Evolutionary conservation across 192 early-diverging fungal genomes (phyloP), one percentile per base, ranked within the genome.

Genomic region (Dispira simplex): DNA sequence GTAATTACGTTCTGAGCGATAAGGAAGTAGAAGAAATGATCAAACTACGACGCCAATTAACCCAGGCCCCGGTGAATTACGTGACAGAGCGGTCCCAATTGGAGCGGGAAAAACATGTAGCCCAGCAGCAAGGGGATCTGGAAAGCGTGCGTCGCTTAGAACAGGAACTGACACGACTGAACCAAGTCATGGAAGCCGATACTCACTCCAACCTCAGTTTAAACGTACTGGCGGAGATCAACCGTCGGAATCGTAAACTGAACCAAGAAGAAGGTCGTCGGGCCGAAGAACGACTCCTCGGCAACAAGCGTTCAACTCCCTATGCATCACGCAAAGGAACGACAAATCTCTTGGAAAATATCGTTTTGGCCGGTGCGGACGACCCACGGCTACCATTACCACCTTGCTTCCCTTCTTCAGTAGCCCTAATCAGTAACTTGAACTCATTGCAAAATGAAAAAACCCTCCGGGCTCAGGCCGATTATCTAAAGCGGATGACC

Each of bases 1-100:
- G 70, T 8, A 72, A 72, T 21, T 86, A 89, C 71, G 74, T 81
- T 23, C 70, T 89, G 10, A 79, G 76, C 10, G 71, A 78, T 46
- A 64, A 76, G 28, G 88, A 90, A 46, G 80, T 87, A 21, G 78
- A 74, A 21, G 66, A 72, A 13, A 90, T 90, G 72, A 76, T 88
- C 62, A 69, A 71, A 21, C 68, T 75, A 56, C 83, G 86, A 52
- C 73, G 77, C 46, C 68, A 68, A 0, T 71, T 83, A 54, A 69
- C 60, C 59, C 68, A 63, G 27, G 52, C 57, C 18, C 65, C 65
- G 11, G 62, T 55, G 13, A 79, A 74, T 64, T 63, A 64, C 3
- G 75, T 74, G 1, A 66, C 74, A 39, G 77, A 82, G 64, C 71
- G 73, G 25, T 68, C 79, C 46, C 70, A 76, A 53, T 71, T 83